These are phyloP conservation scores for Suillus brevipes DNA, from an alignment of 768 basidiomycete species.

Conservation along the genomic window DNA sequence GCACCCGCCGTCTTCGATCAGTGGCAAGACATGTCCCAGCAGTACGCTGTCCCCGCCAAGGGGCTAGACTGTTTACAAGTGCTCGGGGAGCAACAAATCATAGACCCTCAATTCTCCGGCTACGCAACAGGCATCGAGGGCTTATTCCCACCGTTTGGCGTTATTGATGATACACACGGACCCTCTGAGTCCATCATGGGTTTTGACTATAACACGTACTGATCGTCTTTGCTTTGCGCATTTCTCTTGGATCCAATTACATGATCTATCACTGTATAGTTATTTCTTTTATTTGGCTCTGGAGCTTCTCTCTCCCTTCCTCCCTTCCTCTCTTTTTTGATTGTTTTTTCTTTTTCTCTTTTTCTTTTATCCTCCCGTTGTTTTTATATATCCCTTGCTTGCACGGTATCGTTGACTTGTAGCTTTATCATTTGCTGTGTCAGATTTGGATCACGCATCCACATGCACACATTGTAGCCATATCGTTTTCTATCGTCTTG, in stretches of 20 bases:
- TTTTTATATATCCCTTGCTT: constrained; percentile 3
- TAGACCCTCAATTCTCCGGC: constrained; percentile 1
- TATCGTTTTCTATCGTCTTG: background rate
- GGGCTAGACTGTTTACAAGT: background rate
- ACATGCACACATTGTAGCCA: constrained; percentile 1
- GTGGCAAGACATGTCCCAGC: constrained; percentile 20
- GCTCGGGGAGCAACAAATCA: background rate
- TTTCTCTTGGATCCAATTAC: too few relatives aligned
- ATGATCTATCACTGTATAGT: constrained; percentile 8
- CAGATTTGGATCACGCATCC: background rate
- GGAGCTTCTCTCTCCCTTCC: background rate
- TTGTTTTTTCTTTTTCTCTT: too few relatives aligned
- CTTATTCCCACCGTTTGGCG: constrained; percentile 1
- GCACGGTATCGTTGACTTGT: constrained; percentile 6
- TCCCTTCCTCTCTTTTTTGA: too few relatives aligned
- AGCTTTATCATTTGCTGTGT: constrained; percentile 3
- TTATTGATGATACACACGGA: constrained; percentile 4
- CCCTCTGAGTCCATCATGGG: constrained; percentile 1
- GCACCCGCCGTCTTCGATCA: constrained; percentile 15
- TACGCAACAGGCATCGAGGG: constrained; percentile 10
- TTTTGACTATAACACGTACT: constrained; percentile 5
- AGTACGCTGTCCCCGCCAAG: background rate
- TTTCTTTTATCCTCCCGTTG: background rate
- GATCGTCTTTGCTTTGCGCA: background rate
- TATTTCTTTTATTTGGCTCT: constrained; percentile 3